These are phyloP conservation scores for Polychytrium aggregatum DNA, from an alignment of 192 early-diverging fungal genomes.

Conservation along the genomic window DNA sequence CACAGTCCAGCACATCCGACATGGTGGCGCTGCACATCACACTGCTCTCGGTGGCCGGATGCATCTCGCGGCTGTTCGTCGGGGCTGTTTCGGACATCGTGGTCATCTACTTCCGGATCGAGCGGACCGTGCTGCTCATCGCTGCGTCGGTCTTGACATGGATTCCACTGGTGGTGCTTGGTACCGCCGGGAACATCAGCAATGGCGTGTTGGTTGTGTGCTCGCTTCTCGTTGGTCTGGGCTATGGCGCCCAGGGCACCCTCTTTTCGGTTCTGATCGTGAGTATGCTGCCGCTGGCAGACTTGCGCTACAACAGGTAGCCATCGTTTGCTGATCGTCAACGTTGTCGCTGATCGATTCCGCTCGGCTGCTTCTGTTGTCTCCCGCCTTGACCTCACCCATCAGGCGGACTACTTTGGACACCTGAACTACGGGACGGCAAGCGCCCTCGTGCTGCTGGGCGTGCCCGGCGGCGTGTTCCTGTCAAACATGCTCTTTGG, in stretches of 20 bases:
- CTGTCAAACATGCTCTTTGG: constrained; percentile 17
- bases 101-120: background rate
- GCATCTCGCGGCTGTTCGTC: constrained; percentile 6
- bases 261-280: constrained; percentile 16
- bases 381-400: too few relatives aligned
- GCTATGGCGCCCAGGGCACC: constrained; percentile 16
- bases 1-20: background rate
- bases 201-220: background rate
- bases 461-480: constrained; percentile 21
- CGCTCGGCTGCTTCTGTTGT: too few relatives aligned
- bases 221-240: constrained; percentile 13
- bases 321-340: too few relatives aligned
- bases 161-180: constrained; percentile 2
- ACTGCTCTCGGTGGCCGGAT: constrained; percentile 14
- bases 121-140: constrained; percentile 14
- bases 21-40: constrained; percentile 13
- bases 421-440: constrained; percentile 21
- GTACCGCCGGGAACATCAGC: background rate
- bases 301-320: too few relatives aligned
- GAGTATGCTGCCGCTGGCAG: too few relatives aligned
- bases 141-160: constrained; percentile 3
- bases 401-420: constrained; percentile 23
- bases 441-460: constrained; percentile 13
- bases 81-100: constrained; percentile 7
- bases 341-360: too few relatives aligned